Evolutionary conservation across 2,329 filamentous ascomycete species (phyloP), one percentile per base, ranked within the genome.

Genomic region (Fusarium nelsonii): DNA sequence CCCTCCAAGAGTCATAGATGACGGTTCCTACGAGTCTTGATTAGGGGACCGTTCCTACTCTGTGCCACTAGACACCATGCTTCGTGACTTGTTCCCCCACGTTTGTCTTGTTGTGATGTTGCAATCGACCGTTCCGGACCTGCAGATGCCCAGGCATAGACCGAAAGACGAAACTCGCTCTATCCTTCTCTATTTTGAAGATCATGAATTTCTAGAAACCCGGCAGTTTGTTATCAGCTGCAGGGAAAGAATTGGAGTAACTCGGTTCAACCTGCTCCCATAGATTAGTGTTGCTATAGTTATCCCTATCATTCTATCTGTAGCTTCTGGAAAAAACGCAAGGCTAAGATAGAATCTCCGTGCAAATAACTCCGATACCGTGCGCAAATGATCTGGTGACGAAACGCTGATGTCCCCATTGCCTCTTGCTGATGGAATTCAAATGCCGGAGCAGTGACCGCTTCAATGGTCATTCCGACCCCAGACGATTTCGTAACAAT

Each of bases 1-100:
- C 52, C 55, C 65, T 62, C 46, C 65, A 43, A 64, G 59, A 69
- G 50, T 54, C 51, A 63, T 69, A 60, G 44, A 69, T 69, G 66
- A 59, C 57, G 52, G 66, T 30, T 45, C 63, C 37, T 36, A 40
- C 23, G 44, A 30, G 36, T 43, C 39, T 52, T 40, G 65, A 50
- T 52, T 56, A 61, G 65, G 50, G 41, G 26, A 43, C 52, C 10
- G 43, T 26, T 44, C 28, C 43, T 45, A n/a, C 28, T 53, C 37
- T 20, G 26, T 50, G 59, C 62, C 37, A 54, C 66, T 36, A 14
- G 23, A 40, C 34, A n/a, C 23, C 43, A 28, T 55, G 30, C 33
- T 28, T 30, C 34, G 34, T 44, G 43, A 59, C 30, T 37, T 60
- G 40, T 40, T 51, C 62, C 66, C 66, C 66, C 66, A 69, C 66